Percentiles rank a stretch among this genome's conserved stretches.
phyloP scores from a whole-genome alignment of 163 green algal genomes.

The Scenedesmus sp. region DNA sequence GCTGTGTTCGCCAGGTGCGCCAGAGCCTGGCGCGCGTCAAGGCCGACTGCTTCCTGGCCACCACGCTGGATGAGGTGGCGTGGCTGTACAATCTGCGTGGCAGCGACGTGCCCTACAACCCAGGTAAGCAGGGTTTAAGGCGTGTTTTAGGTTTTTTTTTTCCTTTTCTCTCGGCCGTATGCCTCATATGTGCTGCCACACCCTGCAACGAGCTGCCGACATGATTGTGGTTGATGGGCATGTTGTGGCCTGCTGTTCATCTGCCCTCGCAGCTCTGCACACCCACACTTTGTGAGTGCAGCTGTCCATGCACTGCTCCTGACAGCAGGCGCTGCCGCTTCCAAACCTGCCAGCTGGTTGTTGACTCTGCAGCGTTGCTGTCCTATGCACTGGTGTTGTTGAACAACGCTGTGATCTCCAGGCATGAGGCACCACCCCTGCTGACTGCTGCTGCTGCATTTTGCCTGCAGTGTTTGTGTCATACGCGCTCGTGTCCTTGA shows the following conservation, averaged over 20 bases:
- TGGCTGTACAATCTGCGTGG: conserved; percentile 98
- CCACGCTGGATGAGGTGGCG: conserved; percentile 95
- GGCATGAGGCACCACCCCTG: background rate
- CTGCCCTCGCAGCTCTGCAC: conserved; percentile 87
- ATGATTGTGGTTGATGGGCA: conserved; percentile 63
- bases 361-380: conserved; percentile 64
- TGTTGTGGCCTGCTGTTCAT: too few species aligned
- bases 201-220: too few species aligned
- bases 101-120: conserved; percentile 94
- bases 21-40: conserved; percentile 47
- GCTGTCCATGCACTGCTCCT: background rate
- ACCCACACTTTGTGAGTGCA: conserved; percentile 74
- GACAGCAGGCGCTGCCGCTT: too few species aligned
- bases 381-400: conserved; percentile 74
- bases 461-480: conserved; percentile 67
- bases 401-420: conserved; percentile 38
- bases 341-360: too few species aligned
- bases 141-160: too few species aligned
- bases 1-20: conserved; percentile 23
- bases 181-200: too few species aligned
- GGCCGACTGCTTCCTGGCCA: conserved; percentile 84
- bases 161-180: too few species aligned
- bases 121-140: conserved; percentile 37
- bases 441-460: background rate
- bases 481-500: conserved; percentile 71